A percentile compares a stretch with the other conserved stretches of the same genome.
Conservation (phyloP, 2,329 filamentous ascomycete species). For the Aspergillus sp. region DNA sequence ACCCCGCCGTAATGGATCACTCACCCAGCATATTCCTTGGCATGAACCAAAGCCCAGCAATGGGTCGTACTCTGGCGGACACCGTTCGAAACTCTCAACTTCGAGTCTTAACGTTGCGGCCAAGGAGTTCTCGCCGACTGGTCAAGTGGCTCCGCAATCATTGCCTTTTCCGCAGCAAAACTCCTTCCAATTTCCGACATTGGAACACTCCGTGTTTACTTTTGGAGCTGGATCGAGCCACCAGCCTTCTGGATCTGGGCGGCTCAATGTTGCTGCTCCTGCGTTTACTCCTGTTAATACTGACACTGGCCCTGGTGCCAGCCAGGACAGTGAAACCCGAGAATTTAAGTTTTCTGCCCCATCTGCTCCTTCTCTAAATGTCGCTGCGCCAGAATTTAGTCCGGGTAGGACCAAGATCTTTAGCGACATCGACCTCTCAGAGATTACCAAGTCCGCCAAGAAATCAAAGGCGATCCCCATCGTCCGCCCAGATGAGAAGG, state of each 20-base stretch:
- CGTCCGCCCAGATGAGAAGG: conserved; percentile 61
- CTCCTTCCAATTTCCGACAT: conserved; percentile 43
- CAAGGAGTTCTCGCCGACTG: conserved; percentile 73
- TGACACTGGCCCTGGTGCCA: conserved; percentile 12
- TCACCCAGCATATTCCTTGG: conserved; percentile 33
- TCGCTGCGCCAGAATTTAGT: conserved; percentile 75
- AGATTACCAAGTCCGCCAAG: conserved; percentile 65
- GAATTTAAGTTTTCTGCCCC: conserved; percentile 67
- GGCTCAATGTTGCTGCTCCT: conserved; percentile 69
- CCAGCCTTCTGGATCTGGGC: conserved; percentile 40
- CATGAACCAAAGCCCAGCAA: conserved; percentile 35
- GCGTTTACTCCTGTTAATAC: conserved; percentile 62
- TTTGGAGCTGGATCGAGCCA: conserved; percentile 31
- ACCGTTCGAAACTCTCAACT: conserved; percentile 67
- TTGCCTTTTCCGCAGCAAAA: conserved; percentile 45
- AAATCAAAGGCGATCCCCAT: conserved; percentile 84
- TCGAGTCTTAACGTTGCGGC: conserved; percentile 87
- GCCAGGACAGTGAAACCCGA: conserved; percentile 22
- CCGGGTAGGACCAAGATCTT: conserved; percentile 63
- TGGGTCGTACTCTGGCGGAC: conserved; percentile 48
- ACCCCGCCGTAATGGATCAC: conserved; percentile 42
- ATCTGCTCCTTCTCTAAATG: conserved; percentile 59
- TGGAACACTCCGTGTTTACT: conserved; percentile 27
- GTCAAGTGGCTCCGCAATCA: conserved; percentile 49
- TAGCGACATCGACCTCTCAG: conserved; percentile 63